Conservation (phyloP, 345 rosid genomes). For the sweet orange (Citrus sinensis) region DVS_A1.0 CM039161.1:5302001-5302500, state of each 20-base stretch:
- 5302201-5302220: neutral
- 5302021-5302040: neutral
- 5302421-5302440: constrained; percentile 87
- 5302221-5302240: neutral
- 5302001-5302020: neutral
- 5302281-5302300: neutral
- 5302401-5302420: constrained; percentile 97
- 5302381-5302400: constrained; percentile 95
- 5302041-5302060: neutral
- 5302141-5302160: neutral
- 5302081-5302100: neutral
- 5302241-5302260: neutral
- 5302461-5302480: constrained; percentile 72
- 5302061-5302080: neutral
- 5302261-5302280: neutral
- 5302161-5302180: neutral
- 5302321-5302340: constrained; percentile 98
- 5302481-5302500: constrained; percentile 91
- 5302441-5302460: constrained; percentile 95
- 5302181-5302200: neutral
- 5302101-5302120: neutral
- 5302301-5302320: constrained; percentile 94
- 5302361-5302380: constrained; percentile 85
- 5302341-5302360: constrained; percentile 97
- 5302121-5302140: neutral